Percentiles rank a stretch among this genome's conserved stretches.
Conservation (phyloP, 2,329 filamentous ascomycete genomes). For the Penicillium sp. region DNA sequence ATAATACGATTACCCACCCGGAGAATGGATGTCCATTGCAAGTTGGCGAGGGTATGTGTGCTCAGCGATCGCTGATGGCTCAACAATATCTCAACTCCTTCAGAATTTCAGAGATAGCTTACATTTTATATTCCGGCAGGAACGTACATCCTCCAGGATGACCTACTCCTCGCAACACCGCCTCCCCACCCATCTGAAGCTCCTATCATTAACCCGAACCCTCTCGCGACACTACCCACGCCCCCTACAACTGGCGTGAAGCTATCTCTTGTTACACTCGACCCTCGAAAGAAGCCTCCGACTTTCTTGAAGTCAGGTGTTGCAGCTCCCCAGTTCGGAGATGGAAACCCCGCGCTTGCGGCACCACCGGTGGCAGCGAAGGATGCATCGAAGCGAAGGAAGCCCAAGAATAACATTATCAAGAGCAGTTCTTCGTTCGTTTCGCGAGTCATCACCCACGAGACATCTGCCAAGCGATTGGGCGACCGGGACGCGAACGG, state of each 20-base stretch:
- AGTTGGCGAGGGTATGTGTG: conserved; percentile 76
- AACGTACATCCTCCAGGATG: conserved; percentile 86
- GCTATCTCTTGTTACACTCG: conserved; percentile 72
- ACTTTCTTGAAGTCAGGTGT: conserved; percentile 44
- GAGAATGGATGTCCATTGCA: conserved; percentile 85
- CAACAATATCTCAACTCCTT: neutral
- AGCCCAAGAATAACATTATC: conserved; percentile 96
- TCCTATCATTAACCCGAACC: conserved; percentile 82
- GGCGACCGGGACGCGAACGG: conserved; percentile 76
- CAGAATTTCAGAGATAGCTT: conserved; percentile 11
- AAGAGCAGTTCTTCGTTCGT: conserved; percentile 99
- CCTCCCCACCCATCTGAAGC: conserved; percentile 94
- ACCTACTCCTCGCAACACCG: conserved; percentile 87
- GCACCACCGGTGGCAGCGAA: conserved; percentile 59
- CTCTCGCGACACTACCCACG: conserved; percentile 78
- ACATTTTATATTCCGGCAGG: conserved; percentile 53
- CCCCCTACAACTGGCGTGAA: conserved; percentile 85
- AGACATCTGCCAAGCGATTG: conserved; percentile 73
- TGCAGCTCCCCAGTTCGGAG: conserved; percentile 70
- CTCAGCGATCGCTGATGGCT: neutral
- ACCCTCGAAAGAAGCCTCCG: conserved; percentile 54
- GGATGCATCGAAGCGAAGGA: conserved; percentile 69
- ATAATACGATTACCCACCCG: conserved; percentile 80
- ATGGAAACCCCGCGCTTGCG: conserved; percentile 74
- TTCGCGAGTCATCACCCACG: conserved; percentile 90